Evolutionary conservation across 2,329 filamentous ascomycete genomes (phyloP).

Genomic region (Atkinsonella texensis): DNA sequence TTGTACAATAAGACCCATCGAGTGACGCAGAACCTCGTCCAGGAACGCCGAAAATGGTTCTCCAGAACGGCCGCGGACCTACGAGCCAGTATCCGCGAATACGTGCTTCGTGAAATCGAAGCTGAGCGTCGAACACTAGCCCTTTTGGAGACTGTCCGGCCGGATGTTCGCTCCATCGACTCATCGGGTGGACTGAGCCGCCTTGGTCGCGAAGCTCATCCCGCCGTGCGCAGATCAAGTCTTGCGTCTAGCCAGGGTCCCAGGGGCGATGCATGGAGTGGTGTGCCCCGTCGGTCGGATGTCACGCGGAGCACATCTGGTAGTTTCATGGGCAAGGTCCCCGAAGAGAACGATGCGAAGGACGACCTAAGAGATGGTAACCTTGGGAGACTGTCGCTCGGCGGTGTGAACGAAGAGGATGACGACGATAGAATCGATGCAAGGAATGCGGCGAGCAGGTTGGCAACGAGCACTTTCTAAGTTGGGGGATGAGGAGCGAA

Average conservation of each 20-base stretch:
- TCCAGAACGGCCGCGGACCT: slow-evolving; percentile 74
- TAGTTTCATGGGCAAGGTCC: slow-evolving; percentile 51
- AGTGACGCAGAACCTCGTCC: slow-evolving; percentile 78
- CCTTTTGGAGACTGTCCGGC: slow-evolving; percentile 83
- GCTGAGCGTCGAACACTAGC: slow-evolving; percentile 84
- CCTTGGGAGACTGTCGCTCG: background rate
- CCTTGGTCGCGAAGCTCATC: slow-evolving; percentile 79
- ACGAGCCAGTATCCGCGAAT: slow-evolving; percentile 74
- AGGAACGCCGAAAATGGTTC: slow-evolving; percentile 88
- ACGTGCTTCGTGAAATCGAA: slow-evolving; percentile 89
- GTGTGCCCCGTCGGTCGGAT: slow-evolving; percentile 73
- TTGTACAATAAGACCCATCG: slow-evolving; percentile 76
- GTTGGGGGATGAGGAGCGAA: background rate
- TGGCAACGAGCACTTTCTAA: slow-evolving; percentile 89
- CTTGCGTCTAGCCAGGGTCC: slow-evolving; percentile 84
- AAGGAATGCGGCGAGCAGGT: slow-evolving; percentile 81
- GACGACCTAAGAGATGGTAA: slow-evolving; percentile 16
- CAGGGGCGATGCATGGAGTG: slow-evolving; percentile 97
- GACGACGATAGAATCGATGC: slow-evolving; percentile 93
- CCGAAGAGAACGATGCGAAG: slow-evolving; percentile 47
- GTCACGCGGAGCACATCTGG: slow-evolving; percentile 68
- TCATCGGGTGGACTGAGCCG: slow-evolving; percentile 79
- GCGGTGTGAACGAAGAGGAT: slow-evolving; percentile 52
- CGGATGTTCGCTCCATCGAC: slow-evolving; percentile 89
- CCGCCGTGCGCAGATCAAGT: slow-evolving; percentile 58